These are phyloP conservation scores for Ascochyta viciae-villosae DNA, from an alignment of 2,329 filamentous ascomycete species.

Conservation along the genomic window DNA sequence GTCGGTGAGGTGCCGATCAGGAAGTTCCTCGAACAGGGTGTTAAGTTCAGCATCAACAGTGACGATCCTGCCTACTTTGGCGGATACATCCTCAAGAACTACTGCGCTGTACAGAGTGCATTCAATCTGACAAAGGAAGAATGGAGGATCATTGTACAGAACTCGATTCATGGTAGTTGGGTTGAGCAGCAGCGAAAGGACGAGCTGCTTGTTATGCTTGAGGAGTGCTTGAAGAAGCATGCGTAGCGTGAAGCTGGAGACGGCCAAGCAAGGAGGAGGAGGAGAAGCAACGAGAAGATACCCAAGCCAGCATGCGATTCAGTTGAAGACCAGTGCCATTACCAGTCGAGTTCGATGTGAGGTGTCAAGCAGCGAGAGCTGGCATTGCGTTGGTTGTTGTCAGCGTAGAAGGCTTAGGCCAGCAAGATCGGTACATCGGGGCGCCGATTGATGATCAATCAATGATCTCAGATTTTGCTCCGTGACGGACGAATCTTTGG, in stretches of 20 bases:
- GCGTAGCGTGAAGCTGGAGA: not conserved
- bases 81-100: constrained; percentile 77
- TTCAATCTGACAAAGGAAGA: constrained; percentile 69
- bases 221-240: constrained; percentile 24
- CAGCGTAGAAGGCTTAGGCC: not conserved
- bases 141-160: constrained; percentile 69
- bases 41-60: constrained; percentile 75
- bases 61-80: constrained; percentile 62
- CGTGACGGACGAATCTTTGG: constrained; percentile 6
- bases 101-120: constrained; percentile 75
- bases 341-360: not conserved
- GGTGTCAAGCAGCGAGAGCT: not conserved
- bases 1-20: constrained; percentile 62
- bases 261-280: not conserved
- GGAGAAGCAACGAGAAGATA: not conserved
- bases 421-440: constrained; percentile 9
- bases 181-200: constrained; percentile 68
- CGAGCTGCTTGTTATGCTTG: constrained; percentile 55
- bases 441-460: constrained; percentile 14
- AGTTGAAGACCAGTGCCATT: not conserved
- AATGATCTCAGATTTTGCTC: constrained; percentile 7
- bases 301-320: constrained; percentile 5
- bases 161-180: constrained; percentile 74
- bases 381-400: not conserved
- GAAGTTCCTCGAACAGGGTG: constrained; percentile 67